Evolutionary conservation across 23 red algal genomes (phyloP).

Genomic region (Gracilariopsis chorda): DNA sequence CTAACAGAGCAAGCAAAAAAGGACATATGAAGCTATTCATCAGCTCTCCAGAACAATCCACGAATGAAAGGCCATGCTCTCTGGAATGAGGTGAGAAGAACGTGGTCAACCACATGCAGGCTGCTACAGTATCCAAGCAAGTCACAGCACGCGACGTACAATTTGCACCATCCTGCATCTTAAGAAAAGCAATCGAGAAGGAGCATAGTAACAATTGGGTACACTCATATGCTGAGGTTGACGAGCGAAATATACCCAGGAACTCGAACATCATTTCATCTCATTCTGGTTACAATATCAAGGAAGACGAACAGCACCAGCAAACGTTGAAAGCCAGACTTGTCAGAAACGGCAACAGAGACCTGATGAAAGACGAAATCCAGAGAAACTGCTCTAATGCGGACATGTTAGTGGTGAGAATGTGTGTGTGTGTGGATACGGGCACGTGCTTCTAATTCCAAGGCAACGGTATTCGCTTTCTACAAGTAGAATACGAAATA

Average conservation of each 20-base stretch:
- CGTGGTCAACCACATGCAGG: background rate
- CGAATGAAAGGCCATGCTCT: background rate
- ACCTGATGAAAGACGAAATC: background rate
- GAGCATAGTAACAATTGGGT: conserved; percentile 8
- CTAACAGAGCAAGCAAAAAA: no score
- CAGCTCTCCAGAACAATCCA: background rate
- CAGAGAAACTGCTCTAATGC: conserved; percentile 13
- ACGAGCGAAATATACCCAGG: background rate
- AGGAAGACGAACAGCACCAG: background rate
- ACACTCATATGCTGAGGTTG: background rate
- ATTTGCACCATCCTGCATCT: conserved; percentile 9
- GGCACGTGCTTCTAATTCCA: no score
- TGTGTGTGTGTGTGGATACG: no score
- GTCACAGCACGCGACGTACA: background rate
- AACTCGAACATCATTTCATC: conserved; percentile 10
- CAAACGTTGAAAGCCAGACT: background rate
- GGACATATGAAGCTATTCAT: background rate
- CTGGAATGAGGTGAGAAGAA: background rate
- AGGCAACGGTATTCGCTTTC: no score
- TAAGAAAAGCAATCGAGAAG: conserved; percentile 14
- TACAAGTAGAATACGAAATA: no score
- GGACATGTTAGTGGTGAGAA: background rate
- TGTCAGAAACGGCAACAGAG: background rate
- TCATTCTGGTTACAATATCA: conserved; percentile 28
- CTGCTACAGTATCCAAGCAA: background rate